Base-by-base conservation (phyloP, 129 eudicot genomes). In the Calendula officinalis region DNA sequence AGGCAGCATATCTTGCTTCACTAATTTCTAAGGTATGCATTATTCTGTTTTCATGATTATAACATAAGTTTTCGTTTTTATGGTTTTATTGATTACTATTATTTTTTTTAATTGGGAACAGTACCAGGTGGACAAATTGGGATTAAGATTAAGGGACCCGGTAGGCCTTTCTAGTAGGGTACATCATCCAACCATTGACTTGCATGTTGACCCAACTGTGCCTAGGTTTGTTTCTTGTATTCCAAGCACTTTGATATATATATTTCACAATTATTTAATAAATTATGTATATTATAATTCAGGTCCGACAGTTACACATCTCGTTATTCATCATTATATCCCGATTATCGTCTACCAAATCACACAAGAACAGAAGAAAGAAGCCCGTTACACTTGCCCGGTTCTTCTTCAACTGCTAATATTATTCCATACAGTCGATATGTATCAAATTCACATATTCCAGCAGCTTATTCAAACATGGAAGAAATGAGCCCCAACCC, bases 1-100 rank as follows among this genome's bases (percentile, higher is more conserved):
- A 89, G 77, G 90, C 85, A 67, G 86, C 73, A 61, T 89, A 78
- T 75, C 86, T 89, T 4, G 59, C 80, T 40, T 72, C 65, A 35
- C 70, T 89, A 53, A 83, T 89, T 42, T 80, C 90, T 71, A 78
- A 66, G 81, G 97, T 79, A 75, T 38, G 79, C 55, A 2, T 22
- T 22, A 30, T 30, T 53, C 46, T 32, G 41, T 27, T 33, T 60
- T 13, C 30, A n/a, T 56, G 36, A 41, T 38, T 35, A 35, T 22
- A 22, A 8, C 40, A 11, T 17, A 32, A 11, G 7, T 45, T 52
- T 52, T 60, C 13, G 52, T 7, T 71, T 22, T 64, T 12, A 27
- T 51, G 67, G 51, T 41, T 56, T 16, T 35, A 47, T 6, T 53
- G 13, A 22, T 40, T 45, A 22, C 17, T 44, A 35, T 56, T 33